Conservation (phyloP, 1,284 basidiomycete species). For the Amylostereum areolatum region DNA sequence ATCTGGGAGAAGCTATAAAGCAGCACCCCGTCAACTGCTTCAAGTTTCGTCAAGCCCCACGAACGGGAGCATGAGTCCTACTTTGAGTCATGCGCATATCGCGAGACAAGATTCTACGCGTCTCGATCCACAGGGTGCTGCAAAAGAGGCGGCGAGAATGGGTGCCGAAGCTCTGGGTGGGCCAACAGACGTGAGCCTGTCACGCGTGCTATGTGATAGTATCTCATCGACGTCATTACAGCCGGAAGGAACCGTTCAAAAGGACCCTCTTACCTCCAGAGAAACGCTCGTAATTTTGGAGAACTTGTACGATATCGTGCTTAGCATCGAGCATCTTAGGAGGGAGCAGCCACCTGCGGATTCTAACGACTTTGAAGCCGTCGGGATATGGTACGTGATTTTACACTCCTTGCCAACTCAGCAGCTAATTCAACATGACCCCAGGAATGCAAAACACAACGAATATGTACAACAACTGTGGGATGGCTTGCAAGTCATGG, state of each 20-base stretch:
- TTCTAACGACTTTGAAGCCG: constrained; percentile 51
- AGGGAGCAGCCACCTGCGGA: constrained; percentile 69
- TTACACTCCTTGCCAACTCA: not conserved
- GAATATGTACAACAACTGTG: constrained; percentile 69
- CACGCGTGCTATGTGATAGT: not conserved
- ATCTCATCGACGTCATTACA: constrained; percentile 15
- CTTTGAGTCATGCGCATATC: constrained; percentile 49
- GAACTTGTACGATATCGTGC: constrained; percentile 78
- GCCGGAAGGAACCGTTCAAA: constrained; percentile 50
- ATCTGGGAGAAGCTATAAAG: constrained; percentile 87
- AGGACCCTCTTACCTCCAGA: constrained; percentile 73
- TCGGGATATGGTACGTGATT: constrained; percentile 44
- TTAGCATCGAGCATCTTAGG: constrained; percentile 83
- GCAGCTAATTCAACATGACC: constrained; percentile 1
- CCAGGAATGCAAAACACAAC: constrained; percentile 60
- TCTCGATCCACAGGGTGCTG: constrained; percentile 45
- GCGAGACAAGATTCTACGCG: constrained; percentile 45
- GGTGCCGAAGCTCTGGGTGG: constrained; percentile 62
- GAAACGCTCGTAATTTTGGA: constrained; percentile 82
- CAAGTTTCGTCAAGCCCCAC: constrained; percentile 62
- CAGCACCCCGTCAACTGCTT: constrained; percentile 91
- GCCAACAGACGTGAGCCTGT: constrained; percentile 39
- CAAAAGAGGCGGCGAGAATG: constrained; percentile 65
- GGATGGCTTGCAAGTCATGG: constrained; percentile 79
- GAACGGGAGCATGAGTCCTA: constrained; percentile 42